Base-by-base conservation (phyloP, 768 basidiomycete species). In the Suillus subalutaceus region DNA sequence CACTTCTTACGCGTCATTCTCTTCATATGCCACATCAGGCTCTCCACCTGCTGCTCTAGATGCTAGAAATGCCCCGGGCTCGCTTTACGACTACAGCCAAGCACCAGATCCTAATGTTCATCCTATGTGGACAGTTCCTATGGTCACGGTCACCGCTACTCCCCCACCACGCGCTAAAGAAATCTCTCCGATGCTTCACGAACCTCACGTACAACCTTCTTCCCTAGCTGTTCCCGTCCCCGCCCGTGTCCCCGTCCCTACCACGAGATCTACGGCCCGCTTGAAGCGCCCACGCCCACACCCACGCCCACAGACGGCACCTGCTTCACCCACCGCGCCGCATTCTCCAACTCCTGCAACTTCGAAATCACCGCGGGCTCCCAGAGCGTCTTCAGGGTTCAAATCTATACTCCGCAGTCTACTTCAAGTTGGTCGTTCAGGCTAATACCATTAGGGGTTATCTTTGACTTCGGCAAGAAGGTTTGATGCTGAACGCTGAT, bases 51-150 rank as follows among this genome's bases (percentile, higher is more conserved):
- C 38, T 61, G 23, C 9, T 15, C 38, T 32, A 43, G 57, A 41
- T 32, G 6, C 35, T 13, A 63, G 2, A 41, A 20, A 41, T 15
- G 15, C 13, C 15, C 48, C 16, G 3, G n/a, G 16, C 32, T 26
- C 23, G 23, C 38, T 16, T 41, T 15, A 6, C 23, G 9, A 6
- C 18, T 20, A 5, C 6, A 18, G 16, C 16, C 53, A 23, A 60
- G 50, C 12, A 40, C 26, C 15, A 16, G 35, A 40, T 56, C 20
- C 38, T 6, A 26, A 66, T 10, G 59, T 73, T 40, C 73, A 77
- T 23, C 76, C 74, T 7, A 76, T 77, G 75, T 77, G 76, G 26
- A 70, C 70, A 0, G 68, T 76, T 3, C 75, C 75, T 12, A 73
- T 75, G n/a, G 53, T 74, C 44, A 75, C 75, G 26, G 20, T 72